Base-by-base conservation (phyloP, 1,284 basidiomycete species). In the Cryptococcus floricola region DNA sequence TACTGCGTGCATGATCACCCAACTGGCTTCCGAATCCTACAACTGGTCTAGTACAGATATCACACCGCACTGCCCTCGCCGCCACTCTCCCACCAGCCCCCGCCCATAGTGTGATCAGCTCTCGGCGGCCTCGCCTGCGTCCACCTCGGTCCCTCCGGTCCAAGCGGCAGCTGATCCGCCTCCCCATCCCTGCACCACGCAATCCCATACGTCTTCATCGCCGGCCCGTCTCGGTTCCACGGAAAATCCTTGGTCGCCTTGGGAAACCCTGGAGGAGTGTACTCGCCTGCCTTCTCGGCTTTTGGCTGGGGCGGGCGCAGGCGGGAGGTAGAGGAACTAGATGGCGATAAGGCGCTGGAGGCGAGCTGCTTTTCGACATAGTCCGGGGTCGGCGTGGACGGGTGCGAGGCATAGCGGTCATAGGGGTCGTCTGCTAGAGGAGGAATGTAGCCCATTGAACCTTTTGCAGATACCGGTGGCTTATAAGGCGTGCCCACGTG, bases 201-300 rank as follows among this genome's bases (percentile, higher is more conserved):
- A 16, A 70, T 58, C 16, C 68, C 68, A 53, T 70, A 49, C 0
- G 66, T 68, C 58, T 60, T 65, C 68, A 70, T 70, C 3, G 63
- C 62, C 38, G 68, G 68, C 14, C 68, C 68, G 16, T 64, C 61
- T 25, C 66, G 42, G 48, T 68, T 67, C 63, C 64, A 66, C 9
- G 37, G 37, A 1, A 68, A 7, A 1, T 58, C 51, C 41, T 54
- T 53, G 1, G 58, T 60, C 0, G 63, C 65, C 42, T 51, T 50
- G 1, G 68, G 54, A 42, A 58, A 70, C 8, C 65, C 66, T 2
- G 61, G 34, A 5, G 68, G 68, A 4, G 58, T 27, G 50, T 69
- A 69, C 5, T 56, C 50, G n/a, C 50, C 52, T 25, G n/a, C 49
- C n/a, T 38, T 39, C 19, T 39, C 8, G 3, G 46, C 19, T n/a